Evolutionary conservation across 1,284 basidiomycete species (phyloP).

Genomic region (Sporisorium sorghi): DNA sequence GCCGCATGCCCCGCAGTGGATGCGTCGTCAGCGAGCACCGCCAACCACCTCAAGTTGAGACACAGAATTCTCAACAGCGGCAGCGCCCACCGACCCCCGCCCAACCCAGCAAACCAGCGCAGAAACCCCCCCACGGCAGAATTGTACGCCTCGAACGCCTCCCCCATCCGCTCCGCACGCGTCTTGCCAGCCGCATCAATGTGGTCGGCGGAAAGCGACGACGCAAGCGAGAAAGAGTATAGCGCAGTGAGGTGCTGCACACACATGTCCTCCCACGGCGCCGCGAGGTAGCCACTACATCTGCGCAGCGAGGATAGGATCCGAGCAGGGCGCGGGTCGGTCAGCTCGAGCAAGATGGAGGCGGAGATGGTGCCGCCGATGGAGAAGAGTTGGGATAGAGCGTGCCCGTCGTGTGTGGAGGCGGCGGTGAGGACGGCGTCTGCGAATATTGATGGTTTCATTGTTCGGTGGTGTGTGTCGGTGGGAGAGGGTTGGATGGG

Average conservation of each 20-base stretch:
- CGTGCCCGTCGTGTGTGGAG: conserved; percentile 29
- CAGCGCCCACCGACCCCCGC: conserved; percentile 62
- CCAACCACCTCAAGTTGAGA: conserved; percentile 55
- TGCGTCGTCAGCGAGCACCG: conserved; percentile 51
- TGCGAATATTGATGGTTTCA: conserved; percentile 46
- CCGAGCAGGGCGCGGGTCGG: conserved; percentile 31
- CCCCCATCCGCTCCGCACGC: conserved; percentile 32
- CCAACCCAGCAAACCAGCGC: conserved; percentile 51
- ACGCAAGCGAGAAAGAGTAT: conserved; percentile 43
- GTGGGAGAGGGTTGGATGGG: neutral
- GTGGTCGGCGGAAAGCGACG: conserved; percentile 11
- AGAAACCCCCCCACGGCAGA: conserved; percentile 51
- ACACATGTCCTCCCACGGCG: conserved; percentile 63
- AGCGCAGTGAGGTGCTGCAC: conserved; percentile 42
- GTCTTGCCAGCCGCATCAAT: conserved; percentile 43
- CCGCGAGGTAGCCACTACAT: conserved; percentile 49
- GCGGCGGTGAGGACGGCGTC: conserved; percentile 46
- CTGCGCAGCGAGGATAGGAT: conserved; percentile 44
- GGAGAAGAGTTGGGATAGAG: conserved; percentile 55
- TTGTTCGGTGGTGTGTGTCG: conserved; percentile 4
- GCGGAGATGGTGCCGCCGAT: conserved; percentile 37
- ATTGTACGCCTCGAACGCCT: conserved; percentile 59
- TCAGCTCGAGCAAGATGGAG: conserved; percentile 35
- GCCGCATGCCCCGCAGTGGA: neutral
- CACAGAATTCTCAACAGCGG: conserved; percentile 58